Percentiles rank a stretch among this genome's conserved stretches.
These are phyloP conservation scores for Scheffersomyces amazonensis DNA, from an alignment of 805 yeast species.

Conservation along the genomic window DNA sequence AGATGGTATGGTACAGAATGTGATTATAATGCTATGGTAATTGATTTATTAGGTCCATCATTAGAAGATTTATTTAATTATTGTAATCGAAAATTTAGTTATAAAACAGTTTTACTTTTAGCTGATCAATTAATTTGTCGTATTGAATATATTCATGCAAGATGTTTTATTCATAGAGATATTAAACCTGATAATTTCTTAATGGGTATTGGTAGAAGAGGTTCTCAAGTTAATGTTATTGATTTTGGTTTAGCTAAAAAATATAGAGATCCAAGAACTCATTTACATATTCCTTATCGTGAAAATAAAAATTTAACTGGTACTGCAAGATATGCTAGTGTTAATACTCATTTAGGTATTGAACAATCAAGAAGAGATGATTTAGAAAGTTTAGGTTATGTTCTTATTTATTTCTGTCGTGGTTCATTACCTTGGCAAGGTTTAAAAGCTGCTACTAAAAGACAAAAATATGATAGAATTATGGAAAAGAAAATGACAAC, in stretches of 20 bases:
- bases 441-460: constrained; percentile 91
- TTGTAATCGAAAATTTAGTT: constrained; percentile 89
- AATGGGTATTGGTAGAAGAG: constrained; percentile 90
- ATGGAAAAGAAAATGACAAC: constrained; percentile 94
- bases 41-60: constrained; percentile 92
- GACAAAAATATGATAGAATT: constrained; percentile 94
- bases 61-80: constrained; percentile 94
- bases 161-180: constrained; percentile 85
- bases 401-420: constrained; percentile 87
- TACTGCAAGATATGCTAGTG: constrained; percentile 93
- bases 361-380: constrained; percentile 98
- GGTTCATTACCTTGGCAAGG: constrained; percentile 99
- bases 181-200: constrained; percentile 81
- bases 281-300: constrained; percentile 91
- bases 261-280: constrained; percentile 91
- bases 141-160: constrained; percentile 91
- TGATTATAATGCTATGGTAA: constrained; percentile 95
- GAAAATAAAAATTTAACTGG: constrained; percentile 97
- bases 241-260: constrained; percentile 94
- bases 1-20: constrained; percentile 96
- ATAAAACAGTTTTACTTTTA: constrained; percentile 85
- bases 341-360: constrained; percentile 94
- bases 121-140: constrained; percentile 95
- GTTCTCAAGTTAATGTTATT: constrained; percentile 91
- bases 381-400: constrained; percentile 91